A percentile compares a stretch with the other conserved stretches of the same genome.
phyloP scores from a whole-genome alignment of 352 stramenopile genomes.

The Peronospora belbahrii region DNA sequence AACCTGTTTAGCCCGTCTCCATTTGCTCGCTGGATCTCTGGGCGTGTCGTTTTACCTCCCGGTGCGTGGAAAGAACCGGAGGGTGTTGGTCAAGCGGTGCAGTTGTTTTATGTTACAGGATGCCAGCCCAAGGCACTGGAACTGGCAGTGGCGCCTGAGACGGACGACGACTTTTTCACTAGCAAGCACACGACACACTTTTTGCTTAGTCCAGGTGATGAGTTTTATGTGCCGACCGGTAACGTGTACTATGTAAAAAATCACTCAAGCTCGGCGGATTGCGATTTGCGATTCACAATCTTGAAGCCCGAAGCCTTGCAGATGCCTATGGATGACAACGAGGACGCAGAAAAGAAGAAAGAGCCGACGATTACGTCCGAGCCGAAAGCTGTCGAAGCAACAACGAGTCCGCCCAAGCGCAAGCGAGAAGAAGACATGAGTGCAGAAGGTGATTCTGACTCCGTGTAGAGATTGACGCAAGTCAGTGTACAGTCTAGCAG shows the following conservation, averaged over 20 bases:
- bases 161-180: conserved; percentile 83
- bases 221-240: conserved; percentile 94
- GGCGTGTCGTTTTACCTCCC: conserved; percentile 87
- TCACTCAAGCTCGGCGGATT: conserved; percentile 82
- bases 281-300: conserved; percentile 93
- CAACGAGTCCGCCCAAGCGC: conserved; percentile 16
- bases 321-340: conserved; percentile 11
- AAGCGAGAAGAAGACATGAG: conserved; percentile 20
- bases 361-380: conserved; percentile 1
- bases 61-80: conserved; percentile 93
- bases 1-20: conserved; percentile 58
- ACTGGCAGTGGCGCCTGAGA: conserved; percentile 57
- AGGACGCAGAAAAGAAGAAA: conserved; percentile 19
- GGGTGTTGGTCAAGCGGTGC: conserved; percentile 87
- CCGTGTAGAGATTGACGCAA: conserved; percentile 7
- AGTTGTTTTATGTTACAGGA: conserved; percentile 91
- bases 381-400: conserved; percentile 6
- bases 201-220: conserved; percentile 89
- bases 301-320: conserved; percentile 62
- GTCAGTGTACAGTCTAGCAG: conserved; percentile 1
- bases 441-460: conserved; percentile 15
- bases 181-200: conserved; percentile 89
- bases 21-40: conserved; percentile 86
- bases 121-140: conserved; percentile 82
- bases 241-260: conserved; percentile 97